These are phyloP conservation scores for Talaromyces albobiverticillius DNA, from an alignment of 2,329 filamentous ascomycete genomes.

Conservation along the genomic window DNA sequence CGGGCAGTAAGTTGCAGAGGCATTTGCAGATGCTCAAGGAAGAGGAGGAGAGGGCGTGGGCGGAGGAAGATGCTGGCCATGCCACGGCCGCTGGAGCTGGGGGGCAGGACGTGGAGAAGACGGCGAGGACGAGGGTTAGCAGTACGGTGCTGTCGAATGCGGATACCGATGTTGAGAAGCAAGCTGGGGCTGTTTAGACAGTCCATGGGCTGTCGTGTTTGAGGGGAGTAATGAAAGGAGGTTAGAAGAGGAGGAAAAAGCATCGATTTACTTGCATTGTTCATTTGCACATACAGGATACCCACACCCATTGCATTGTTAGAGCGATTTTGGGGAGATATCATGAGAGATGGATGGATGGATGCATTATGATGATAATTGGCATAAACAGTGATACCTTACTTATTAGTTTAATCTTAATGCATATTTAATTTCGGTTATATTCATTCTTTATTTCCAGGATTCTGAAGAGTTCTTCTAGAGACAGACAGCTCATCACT, in stretches of 20 bases:
- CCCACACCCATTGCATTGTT: background rate
- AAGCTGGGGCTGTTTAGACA: background rate
- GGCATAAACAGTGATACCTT: background rate
- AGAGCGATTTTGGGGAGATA: background rate
- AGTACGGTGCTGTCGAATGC: slow-evolving; percentile 11
- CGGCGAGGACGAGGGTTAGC: background rate
- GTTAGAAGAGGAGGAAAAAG: background rate
- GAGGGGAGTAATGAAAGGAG: background rate
- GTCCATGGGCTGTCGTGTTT: background rate
- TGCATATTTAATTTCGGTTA: background rate
- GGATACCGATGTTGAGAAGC: background rate
- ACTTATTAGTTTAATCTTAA: background rate
- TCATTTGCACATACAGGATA: background rate
- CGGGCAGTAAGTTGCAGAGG: slow-evolving; percentile 42
- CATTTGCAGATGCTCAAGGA: slow-evolving; percentile 36
- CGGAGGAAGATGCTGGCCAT: background rate
- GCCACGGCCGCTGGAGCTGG: background rate
- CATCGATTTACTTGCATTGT: background rate
- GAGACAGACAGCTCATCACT: too few species aligned
- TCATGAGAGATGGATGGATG: background rate
- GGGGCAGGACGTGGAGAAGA: background rate
- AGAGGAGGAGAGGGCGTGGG: slow-evolving; percentile 25
- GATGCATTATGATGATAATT: too few species aligned
- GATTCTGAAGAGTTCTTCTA: too few species aligned
- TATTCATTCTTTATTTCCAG: background rate